These are phyloP conservation scores for Lactifluus hygrophoroides DNA, from an alignment of 768 basidiomycete species.

Conservation along the genomic window DNA sequence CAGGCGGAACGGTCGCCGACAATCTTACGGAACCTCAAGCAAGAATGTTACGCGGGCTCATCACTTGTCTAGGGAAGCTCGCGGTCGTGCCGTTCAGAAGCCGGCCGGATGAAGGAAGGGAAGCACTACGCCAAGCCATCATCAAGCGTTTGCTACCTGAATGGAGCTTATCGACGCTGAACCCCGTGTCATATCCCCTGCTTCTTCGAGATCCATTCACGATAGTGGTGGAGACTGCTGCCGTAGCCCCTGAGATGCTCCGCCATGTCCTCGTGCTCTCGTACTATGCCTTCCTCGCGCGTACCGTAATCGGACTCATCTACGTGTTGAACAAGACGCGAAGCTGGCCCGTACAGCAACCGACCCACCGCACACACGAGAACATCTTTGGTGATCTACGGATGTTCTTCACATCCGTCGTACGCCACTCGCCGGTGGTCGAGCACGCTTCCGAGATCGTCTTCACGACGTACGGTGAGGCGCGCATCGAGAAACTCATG, in stretches of 20 bases:
- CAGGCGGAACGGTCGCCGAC: constrained; percentile 54
- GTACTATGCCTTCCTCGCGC: constrained; percentile 86
- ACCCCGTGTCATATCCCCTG: constrained; percentile 76
- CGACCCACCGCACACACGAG: constrained; percentile 48
- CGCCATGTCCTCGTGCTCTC: constrained; percentile 80
- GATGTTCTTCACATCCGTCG: constrained; percentile 87
- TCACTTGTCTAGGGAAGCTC: constrained; percentile 60
- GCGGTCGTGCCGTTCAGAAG: constrained; percentile 61
- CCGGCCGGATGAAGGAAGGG: constrained; percentile 64
- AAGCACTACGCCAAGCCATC: constrained; percentile 73
- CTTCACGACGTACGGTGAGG: constrained; percentile 75
- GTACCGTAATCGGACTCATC: constrained; percentile 79
- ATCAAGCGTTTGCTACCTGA: constrained; percentile 86
- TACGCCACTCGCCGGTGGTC: constrained; percentile 80
- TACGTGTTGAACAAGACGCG: constrained; percentile 70
- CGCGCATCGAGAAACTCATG: constrained; percentile 74
- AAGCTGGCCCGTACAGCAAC: constrained; percentile 34
- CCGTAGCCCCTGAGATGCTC: constrained; percentile 82
- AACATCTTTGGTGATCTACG: constrained; percentile 77
- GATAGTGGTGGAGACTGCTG: constrained; percentile 82
- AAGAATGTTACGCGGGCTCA: constrained; percentile 67
- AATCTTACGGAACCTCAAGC: constrained; percentile 69
- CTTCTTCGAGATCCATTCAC: constrained; percentile 87
- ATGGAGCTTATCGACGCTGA: constrained; percentile 81
- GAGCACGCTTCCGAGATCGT: constrained; percentile 77